Base-by-base conservation (phyloP, 164 flowering plant species). In the Brasenia schreberi region DNA sequence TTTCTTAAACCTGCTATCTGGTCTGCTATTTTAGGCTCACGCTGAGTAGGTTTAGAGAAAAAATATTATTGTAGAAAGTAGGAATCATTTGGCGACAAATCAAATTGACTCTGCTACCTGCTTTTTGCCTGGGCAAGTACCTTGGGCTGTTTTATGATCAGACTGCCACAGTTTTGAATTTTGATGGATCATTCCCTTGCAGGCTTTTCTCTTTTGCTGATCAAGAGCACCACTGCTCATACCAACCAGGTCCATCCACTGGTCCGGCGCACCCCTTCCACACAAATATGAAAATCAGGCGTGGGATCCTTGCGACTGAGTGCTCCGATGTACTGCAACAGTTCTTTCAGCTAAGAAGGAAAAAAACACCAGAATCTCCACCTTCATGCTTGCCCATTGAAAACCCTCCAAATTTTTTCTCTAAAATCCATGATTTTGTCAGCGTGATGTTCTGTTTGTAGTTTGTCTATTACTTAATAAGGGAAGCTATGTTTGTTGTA, bases 221-320 rank as follows among this genome's bases (percentile, higher is more conserved):
- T 71, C 82, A 68, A 63, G 81, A 75, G 71, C 77, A 71, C 12
- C 19, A 65, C 70, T 74, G 70, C 39, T 76, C 83, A 6, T 87
- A 81, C 69, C 33, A 11, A 53, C 45, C 78, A 18, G 84, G 81
- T 19, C 86, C 86, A 70, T 78, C 87, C 18, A 72, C 84, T 44
- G 82, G 87, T 61, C 97, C 96, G 6, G 78, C 81, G 60, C 99
- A 94, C 70, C 97, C 99, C 7, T 91, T 94, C 74, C 97, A 94
- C 72, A 96, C 96, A n/a, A 88, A 89, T 3, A 89, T 91, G 77
- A 80, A 59, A 0, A 78, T 94, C 18, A 72, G 92, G 19, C 81
- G 96, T 63, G 92, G 90, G 63, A 77, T 94, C 56, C 67, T 89
- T 69, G 80, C 81, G 44, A 69, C 86, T 64, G 97, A 89, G 63